Percentiles rank a stretch among this genome's conserved stretches.
These are phyloP conservation scores for Talaromyces liani DNA, from an alignment of 495 filamentous ascomycete species.

Conservation along the genomic window DNA sequence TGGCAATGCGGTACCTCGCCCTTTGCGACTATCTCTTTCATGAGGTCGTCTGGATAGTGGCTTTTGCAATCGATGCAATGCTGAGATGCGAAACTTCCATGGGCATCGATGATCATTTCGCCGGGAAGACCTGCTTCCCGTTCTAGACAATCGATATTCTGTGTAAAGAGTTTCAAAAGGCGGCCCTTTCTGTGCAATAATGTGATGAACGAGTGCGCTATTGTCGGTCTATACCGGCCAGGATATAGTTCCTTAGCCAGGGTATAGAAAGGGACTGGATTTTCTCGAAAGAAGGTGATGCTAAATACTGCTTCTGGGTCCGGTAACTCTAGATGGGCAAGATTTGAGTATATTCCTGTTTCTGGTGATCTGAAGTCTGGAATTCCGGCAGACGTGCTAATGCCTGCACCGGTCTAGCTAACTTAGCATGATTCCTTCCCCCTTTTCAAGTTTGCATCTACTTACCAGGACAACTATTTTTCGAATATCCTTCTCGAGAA, in stretches of 20 bases:
- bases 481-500: slow-evolving; percentile 57
- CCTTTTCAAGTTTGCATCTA: neutral
- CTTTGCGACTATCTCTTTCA: slow-evolving; percentile 57
- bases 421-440: neutral
- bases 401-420: slow-evolving; percentile 40
- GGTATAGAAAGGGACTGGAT: slow-evolving; percentile 86
- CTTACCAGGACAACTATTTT: slow-evolving; percentile 72
- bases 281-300: slow-evolving; percentile 73
- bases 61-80: slow-evolving; percentile 81
- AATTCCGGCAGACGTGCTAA: slow-evolving; percentile 78
- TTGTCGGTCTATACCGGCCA: slow-evolving; percentile 79
- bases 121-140: slow-evolving; percentile 75
- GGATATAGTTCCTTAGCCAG: slow-evolving; percentile 88
- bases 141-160: slow-evolving; percentile 96
- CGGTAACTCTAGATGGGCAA: slow-evolving; percentile 74
- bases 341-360: slow-evolving; percentile 82
- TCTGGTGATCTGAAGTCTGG: slow-evolving; percentile 84
- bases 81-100: slow-evolving; percentile 88
- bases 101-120: slow-evolving; percentile 82
- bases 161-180: slow-evolving; percentile 82
- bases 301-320: slow-evolving; percentile 76
- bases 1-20: slow-evolving; percentile 63
- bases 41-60: slow-evolving; percentile 60
- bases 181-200: slow-evolving; percentile 68
- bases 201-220: slow-evolving; percentile 74